Evolutionary conservation across 2,329 filamentous ascomycete genomes (phyloP).

Genomic region (Calonectria ilicicola): DNA sequence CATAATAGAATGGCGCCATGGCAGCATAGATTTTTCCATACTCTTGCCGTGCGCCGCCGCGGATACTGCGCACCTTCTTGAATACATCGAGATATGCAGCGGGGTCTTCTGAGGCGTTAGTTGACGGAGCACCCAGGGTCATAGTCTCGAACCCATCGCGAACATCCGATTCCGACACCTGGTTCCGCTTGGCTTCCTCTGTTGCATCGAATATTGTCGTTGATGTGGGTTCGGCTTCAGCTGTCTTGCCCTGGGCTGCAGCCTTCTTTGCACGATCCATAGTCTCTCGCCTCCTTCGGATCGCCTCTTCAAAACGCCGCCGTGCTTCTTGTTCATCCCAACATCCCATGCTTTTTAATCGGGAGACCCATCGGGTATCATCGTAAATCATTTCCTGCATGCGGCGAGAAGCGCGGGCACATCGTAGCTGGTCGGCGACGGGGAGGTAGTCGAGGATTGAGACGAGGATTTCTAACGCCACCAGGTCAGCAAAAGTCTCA

Average conservation of each 20-base stretch:
- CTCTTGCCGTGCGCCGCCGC: slow-evolving; percentile 88
- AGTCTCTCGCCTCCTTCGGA: slow-evolving; percentile 71
- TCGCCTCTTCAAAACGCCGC: slow-evolving; percentile 80
- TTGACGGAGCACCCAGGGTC: slow-evolving; percentile 62
- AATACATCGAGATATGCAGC: slow-evolving; percentile 77
- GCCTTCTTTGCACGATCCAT: slow-evolving; percentile 40
- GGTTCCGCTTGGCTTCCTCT: slow-evolving; percentile 70
- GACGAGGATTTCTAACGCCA: slow-evolving; percentile 80
- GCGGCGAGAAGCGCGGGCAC: slow-evolving; percentile 85
- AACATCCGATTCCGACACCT: slow-evolving; percentile 48
- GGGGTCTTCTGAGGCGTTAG: slow-evolving; percentile 67
- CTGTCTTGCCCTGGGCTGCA: slow-evolving; percentile 31
- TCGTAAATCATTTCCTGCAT: slow-evolving; percentile 99
- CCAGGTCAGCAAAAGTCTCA: slow-evolving; percentile 19
- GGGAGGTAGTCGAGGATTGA: slow-evolving; percentile 91
- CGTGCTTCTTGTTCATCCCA: slow-evolving; percentile 94
- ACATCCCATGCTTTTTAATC: slow-evolving; percentile 86
- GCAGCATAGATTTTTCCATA: slow-evolving; percentile 93
- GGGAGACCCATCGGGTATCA: slow-evolving; percentile 92
- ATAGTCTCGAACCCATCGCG: slow-evolving; percentile 85
- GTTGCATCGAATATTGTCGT: slow-evolving; percentile 81
- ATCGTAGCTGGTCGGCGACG: slow-evolving; percentile 85
- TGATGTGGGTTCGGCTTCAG: slow-evolving; percentile 32
- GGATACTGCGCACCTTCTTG: slow-evolving; percentile 78
- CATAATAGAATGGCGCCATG: slow-evolving; percentile 87